phyloP scores from a whole-genome alignment of 306 rosid species.

The Cucurbita moschata region DNA sequence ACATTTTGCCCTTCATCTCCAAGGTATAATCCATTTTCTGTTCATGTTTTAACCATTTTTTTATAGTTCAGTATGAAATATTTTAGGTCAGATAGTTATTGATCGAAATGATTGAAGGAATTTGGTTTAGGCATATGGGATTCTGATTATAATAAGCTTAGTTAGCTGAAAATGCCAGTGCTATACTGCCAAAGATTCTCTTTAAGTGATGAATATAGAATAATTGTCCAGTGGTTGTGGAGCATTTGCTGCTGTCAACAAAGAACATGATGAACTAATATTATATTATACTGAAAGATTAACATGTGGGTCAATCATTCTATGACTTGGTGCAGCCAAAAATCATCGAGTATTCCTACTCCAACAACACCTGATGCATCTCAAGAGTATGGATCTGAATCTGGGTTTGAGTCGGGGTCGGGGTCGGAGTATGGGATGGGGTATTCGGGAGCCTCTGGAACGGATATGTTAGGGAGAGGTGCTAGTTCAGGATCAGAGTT shows the following conservation, averaged over 20 bases:
- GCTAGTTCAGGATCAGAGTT: neutral
- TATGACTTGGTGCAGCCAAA: conserved; percentile 23
- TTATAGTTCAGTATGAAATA: neutral
- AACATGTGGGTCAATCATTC: neutral
- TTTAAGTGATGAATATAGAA: conserved; percentile 1
- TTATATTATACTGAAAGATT: neutral
- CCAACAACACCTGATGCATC: conserved; percentile 16
- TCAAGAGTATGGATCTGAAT: conserved; percentile 6
- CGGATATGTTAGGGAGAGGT: conserved; percentile 11
- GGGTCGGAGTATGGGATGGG: conserved; percentile 18
- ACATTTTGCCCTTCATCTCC: conserved; percentile 54
- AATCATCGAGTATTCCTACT: conserved; percentile 32
- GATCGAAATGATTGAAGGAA: conserved; percentile 3
- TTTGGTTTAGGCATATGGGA: neutral
- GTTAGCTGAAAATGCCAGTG: neutral
- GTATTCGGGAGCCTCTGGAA: conserved; percentile 6
- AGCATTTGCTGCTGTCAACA: neutral
- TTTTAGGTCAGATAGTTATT: neutral
- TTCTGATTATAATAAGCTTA: neutral
- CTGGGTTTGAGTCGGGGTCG: neutral
- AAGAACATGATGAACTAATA: neutral
- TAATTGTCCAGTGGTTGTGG: no score
- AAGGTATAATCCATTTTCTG: conserved; percentile 15
- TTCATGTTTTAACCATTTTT: neutral
- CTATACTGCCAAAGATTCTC: conserved; percentile 22